A percentile compares a stretch with the other conserved stretches of the same genome.
Evolutionary conservation across 441 rosid genomes (phyloP).

Genomic region (Aquilaria agallochum): DNA sequence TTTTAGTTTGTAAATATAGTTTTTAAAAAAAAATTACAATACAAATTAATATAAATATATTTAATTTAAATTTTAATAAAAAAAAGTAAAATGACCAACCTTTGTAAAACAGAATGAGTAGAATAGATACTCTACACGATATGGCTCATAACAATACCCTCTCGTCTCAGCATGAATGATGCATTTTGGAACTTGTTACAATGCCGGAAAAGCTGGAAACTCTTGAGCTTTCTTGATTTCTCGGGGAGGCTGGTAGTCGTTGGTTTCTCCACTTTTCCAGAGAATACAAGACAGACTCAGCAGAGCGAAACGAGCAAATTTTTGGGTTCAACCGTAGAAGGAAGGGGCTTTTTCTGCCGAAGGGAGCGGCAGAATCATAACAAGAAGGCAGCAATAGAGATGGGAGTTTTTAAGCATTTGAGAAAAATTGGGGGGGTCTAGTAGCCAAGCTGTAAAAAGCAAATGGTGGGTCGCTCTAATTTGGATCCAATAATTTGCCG

Average conservation of each 20-base stretch:
- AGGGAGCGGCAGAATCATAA: neutral
- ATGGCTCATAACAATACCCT: slow-evolving; percentile 10
- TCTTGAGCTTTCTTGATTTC: slow-evolving; percentile 30
- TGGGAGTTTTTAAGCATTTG: slow-evolving; percentile 11
- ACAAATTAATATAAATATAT: too few relatives aligned
- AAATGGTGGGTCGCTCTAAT: slow-evolving; percentile 34
- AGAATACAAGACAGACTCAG: slow-evolving; percentile 21
- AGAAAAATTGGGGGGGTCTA: slow-evolving; percentile 16
- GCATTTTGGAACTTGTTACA: slow-evolving; percentile 11
- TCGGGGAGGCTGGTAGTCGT: slow-evolving; percentile 29
- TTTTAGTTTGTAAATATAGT: too few relatives aligned
- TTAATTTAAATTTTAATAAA: too few relatives aligned
- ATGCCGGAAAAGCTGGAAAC: slow-evolving; percentile 28
- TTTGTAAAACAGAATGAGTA: slow-evolving; percentile 10
- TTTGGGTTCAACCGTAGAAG: slow-evolving; percentile 11
- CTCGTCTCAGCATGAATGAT: too few relatives aligned
- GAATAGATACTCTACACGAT: slow-evolving; percentile 33
- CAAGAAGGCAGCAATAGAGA: neutral
- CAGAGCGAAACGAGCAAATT: slow-evolving; percentile 34
- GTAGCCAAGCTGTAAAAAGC: slow-evolving; percentile 38
- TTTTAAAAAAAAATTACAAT: too few relatives aligned
- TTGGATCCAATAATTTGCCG: slow-evolving; percentile 25
- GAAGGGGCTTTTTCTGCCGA: neutral
- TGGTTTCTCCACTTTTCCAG: slow-evolving; percentile 28
- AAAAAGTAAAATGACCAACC: too few relatives aligned